Evolutionary conservation across 768 basidiomycete species (phyloP).

Genomic region (Neoboletus subvelutipes): DNA sequence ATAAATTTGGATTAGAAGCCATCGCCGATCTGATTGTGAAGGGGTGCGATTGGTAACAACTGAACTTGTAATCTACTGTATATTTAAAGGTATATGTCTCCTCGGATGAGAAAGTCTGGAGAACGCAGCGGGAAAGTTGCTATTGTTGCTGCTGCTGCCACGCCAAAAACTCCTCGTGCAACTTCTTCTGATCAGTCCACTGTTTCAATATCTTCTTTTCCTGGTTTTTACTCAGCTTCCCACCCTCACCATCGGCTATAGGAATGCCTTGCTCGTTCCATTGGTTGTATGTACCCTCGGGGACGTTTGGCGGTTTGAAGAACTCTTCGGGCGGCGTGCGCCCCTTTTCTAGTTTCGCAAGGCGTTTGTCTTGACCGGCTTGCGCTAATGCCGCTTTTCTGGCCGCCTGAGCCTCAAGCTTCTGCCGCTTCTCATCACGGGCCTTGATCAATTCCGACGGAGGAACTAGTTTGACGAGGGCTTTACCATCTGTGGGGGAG

Average conservation of each 20-base stretch:
- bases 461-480: conserved; percentile 88
- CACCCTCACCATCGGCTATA: conserved; percentile 78
- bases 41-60: conserved; percentile 61
- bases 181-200: conserved; percentile 68
- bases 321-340: conserved; percentile 69
- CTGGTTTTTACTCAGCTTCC: conserved; percentile 79
- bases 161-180: conserved; percentile 74
- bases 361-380: conserved; percentile 63
- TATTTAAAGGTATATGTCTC: neutral
- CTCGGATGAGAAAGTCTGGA: neutral
- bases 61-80: conserved; percentile 13
- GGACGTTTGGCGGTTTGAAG: conserved; percentile 81
- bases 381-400: conserved; percentile 74
- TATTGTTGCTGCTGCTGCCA: conserved; percentile 38
- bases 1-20: conserved; percentile 71
- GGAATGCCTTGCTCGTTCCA: conserved; percentile 90
- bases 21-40: conserved; percentile 65
- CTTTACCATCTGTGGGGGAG: conserved; percentile 72
- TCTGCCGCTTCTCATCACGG: conserved; percentile 84
- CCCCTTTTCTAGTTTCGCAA: conserved; percentile 84
- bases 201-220: conserved; percentile 78
- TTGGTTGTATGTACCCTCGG: conserved; percentile 68
- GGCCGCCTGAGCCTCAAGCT: conserved; percentile 69
- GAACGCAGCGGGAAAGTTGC: neutral
- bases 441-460: conserved; percentile 78